Conservation (phyloP, 2,329 filamentous ascomycete species). For the Apiospora phragmitis region DNA sequence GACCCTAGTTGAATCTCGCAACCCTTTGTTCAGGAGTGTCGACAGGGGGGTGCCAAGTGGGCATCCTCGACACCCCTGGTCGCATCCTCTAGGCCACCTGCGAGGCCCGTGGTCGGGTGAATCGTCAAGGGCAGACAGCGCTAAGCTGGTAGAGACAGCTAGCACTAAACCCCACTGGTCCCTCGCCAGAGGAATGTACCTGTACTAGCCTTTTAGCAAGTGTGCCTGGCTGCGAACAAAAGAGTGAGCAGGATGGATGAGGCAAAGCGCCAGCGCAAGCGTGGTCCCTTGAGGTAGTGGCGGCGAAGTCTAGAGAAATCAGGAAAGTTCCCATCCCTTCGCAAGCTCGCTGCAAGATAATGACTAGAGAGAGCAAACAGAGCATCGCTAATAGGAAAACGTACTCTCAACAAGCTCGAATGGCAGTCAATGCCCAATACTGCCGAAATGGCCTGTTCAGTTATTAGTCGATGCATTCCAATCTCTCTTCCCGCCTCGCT, state of each 20-base stretch:
- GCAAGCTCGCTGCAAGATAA: neutral
- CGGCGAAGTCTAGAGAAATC: neutral
- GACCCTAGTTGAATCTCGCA: neutral
- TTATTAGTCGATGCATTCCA: constrained; percentile 7
- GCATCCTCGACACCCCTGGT: neutral
- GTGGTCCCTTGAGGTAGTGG: neutral
- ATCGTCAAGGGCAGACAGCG: neutral
- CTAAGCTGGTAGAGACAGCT: neutral
- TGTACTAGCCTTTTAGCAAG: neutral
- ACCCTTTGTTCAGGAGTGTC: neutral
- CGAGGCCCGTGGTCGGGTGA: neutral
- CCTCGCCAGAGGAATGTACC: neutral
- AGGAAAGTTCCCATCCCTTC: constrained; percentile 1
- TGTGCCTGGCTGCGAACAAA: neutral
- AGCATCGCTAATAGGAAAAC: neutral
- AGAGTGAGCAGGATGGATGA: neutral
- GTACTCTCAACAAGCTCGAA: constrained; percentile 1
- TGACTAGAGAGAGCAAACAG: neutral
- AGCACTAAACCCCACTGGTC: neutral
- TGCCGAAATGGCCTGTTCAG: neutral
- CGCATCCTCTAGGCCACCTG: neutral
- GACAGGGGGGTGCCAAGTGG: neutral
- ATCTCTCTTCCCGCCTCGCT: neutral
- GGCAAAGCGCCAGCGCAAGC: neutral
- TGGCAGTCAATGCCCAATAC: constrained; percentile 4